Evolutionary conservation across 768 basidiomycete species (phyloP).

Genomic region (Leccinum rimulosum): DNA sequence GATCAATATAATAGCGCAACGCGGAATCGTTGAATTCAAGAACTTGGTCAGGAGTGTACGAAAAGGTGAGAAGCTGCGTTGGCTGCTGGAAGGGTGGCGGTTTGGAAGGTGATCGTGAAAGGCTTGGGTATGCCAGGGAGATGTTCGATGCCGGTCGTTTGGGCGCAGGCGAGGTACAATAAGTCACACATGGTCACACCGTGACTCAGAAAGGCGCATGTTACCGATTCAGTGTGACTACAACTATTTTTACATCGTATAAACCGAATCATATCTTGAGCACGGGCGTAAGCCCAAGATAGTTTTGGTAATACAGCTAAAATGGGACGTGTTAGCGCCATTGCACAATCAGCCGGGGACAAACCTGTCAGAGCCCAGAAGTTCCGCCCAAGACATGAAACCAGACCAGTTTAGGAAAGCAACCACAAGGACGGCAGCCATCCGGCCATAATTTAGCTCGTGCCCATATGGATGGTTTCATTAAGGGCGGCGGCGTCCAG

Average conservation of each 20-base stretch:
- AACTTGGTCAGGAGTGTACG: constrained; percentile 55
- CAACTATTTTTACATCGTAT: constrained; percentile 32
- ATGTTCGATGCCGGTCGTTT: background rate
- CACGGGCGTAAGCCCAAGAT: constrained; percentile 50
- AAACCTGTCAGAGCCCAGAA: constrained; percentile 46
- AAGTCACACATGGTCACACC: too few species aligned
- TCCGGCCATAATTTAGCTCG: constrained; percentile 53
- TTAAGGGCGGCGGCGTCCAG: constrained; percentile 56
- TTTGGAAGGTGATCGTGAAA: constrained; percentile 19
- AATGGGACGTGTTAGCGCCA: constrained; percentile 1
- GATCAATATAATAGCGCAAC: constrained; percentile 66
- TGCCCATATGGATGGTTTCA: constrained; percentile 61
- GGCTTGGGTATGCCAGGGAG: constrained; percentile 24
- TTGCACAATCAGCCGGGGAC: background rate
- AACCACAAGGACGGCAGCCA: constrained; percentile 60
- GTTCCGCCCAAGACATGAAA: constrained; percentile 47
- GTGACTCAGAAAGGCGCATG: too few species aligned
- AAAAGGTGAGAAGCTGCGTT: constrained; percentile 65
- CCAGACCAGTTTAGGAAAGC: constrained; percentile 63
- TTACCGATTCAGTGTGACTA: too few species aligned
- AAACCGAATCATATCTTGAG: constrained; percentile 57
- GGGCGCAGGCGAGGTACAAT: background rate
- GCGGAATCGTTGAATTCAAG: constrained; percentile 69
- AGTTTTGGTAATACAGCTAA: constrained; percentile 74
- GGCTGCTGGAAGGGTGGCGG: constrained; percentile 65